Evolutionary conservation across 495 filamentous ascomycete species (phyloP), one percentile per base, ranked within the genome.

Genomic region (Chaetomium tenue): DNA sequence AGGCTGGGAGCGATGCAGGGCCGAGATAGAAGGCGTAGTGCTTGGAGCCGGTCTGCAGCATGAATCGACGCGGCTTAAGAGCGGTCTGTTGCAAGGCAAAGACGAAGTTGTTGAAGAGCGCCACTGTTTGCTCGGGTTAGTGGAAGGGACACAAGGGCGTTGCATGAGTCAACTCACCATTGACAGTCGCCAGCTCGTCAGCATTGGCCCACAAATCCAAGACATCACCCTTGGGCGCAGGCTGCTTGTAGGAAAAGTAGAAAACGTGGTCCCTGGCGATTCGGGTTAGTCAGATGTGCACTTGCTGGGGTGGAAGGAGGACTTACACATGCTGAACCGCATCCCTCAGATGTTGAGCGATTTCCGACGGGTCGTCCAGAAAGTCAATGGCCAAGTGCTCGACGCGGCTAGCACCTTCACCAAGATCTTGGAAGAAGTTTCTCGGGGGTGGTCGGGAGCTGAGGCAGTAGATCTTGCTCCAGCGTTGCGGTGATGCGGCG

Each of bases 241-340:
- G 75, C 44, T 86, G 83, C 50, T 83, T 72, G 72, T 86, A 86
- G 3, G 79, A 75, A 48, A 79, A 80, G 75, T 84, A 86, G 73
- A 85, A 86, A 20, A 84, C 74, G 66, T 84, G 77, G 66, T 84
- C 82, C 23, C 66, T 75, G 28, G 44, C 8, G 5, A 4, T 23
- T 5, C 33, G 9, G 6, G 51, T 39, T 69, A 40, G 28, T 4
- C 0, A 39, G 22, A 71, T 15, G 78, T 67, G 12, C 7, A 23
- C 13, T 2, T 8, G 4, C 0, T 26, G 12, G 12, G 26, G n/a
- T 5, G 33, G 33, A 37, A 40, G 68, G 63, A 48, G 68, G 60
- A 63, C 75, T 68, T 58, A 67, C 63, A 71, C 63, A 16, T 63
- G 51, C 28, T 51, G 30, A 11, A 68, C 63, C 22, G 50, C 64